Conservation (phyloP, 805 yeast species). For the Ogataea trehaloabstinens region DNA sequence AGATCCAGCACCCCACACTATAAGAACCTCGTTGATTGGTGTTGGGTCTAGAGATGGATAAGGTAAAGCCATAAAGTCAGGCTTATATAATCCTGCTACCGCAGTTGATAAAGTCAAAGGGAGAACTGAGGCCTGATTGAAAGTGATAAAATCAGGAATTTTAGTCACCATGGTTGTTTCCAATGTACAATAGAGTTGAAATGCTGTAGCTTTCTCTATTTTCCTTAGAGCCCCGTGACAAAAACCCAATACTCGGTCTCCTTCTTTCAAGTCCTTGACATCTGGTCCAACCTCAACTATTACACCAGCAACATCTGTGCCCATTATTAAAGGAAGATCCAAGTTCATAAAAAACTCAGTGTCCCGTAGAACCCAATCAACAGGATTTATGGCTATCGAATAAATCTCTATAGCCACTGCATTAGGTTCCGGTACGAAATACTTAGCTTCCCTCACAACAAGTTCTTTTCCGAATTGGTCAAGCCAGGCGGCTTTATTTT, state of each 20-base stretch:
- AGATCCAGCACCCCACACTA: constrained; percentile 13
- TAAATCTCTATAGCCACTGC: constrained; percentile 1
- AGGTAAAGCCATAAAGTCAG: constrained; percentile 2
- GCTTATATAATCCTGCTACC: constrained; percentile 4
- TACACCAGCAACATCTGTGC: constrained; percentile 10
- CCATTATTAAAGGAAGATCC: background rate
- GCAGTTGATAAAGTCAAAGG: constrained; percentile 7
- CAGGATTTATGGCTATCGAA: constrained; percentile 1
- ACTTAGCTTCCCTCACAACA: background rate
- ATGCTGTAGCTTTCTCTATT: constrained; percentile 1
- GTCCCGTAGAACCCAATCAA: background rate
- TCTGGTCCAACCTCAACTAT: constrained; percentile 8
- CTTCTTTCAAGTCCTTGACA: constrained; percentile 8
- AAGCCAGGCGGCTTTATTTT: constrained; percentile 1
- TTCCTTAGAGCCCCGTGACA: background rate
- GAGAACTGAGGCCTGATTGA: constrained; percentile 8
- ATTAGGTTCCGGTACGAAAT: background rate
- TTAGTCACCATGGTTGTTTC: background rate
- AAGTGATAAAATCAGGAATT: constrained; percentile 7
- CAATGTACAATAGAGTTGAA: constrained; percentile 5
- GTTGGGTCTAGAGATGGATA: constrained; percentile 1
- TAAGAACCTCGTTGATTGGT: constrained; percentile 4
- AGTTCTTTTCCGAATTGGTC: background rate
- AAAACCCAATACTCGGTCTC: constrained; percentile 10
- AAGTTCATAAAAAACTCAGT: background rate